A percentile compares a stretch with the other conserved stretches of the same genome.
Conservation (phyloP, 2,329 filamentous ascomycete genomes). For the Venturiaceae sp. region DNA sequence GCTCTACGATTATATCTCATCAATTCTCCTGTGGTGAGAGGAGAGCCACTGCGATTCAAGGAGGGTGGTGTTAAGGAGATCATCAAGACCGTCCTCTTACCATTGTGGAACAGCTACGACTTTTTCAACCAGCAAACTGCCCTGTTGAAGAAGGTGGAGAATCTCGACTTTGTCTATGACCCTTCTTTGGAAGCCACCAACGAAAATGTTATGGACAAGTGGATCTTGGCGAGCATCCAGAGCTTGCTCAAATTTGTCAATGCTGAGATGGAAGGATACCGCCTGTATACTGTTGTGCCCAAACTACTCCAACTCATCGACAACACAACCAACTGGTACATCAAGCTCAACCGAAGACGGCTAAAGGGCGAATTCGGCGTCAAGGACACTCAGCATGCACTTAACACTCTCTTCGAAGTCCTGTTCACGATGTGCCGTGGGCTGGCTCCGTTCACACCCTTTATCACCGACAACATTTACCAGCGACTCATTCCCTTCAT, state of each 20-base stretch:
- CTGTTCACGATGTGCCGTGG: conserved; percentile 81
- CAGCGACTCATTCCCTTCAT: conserved; percentile 73
- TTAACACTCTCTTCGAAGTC: conserved; percentile 92
- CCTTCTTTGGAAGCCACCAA: conserved; percentile 65
- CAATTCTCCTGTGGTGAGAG: conserved; percentile 89
- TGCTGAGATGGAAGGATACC: conserved; percentile 73
- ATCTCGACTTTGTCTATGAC: conserved; percentile 69
- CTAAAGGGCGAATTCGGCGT: conserved; percentile 83
- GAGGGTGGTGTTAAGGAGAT: conserved; percentile 91
- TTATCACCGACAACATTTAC: conserved; percentile 93
- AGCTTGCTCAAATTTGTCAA: conserved; percentile 87
- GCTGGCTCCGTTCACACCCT: conserved; percentile 89
- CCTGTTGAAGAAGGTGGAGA: conserved; percentile 76
- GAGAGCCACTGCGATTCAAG: conserved; percentile 84
- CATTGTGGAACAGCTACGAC: conserved; percentile 93
- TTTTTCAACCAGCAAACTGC: conserved; percentile 88
- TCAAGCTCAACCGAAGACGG: conserved; percentile 83
- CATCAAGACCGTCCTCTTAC: conserved; percentile 80
- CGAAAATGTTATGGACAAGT: conserved; percentile 89
- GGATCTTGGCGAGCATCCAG: conserved; percentile 89
- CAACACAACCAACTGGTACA: conserved; percentile 98
- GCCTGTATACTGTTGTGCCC: conserved; percentile 78
- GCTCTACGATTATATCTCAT: conserved; percentile 91
- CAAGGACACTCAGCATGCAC: conserved; percentile 77
- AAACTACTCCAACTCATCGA: conserved; percentile 76